Evolutionary conservation across 2,329 filamentous ascomycete species (phyloP), one percentile per base, ranked within the genome.

Genomic region (Aureobasidium uvarum): DNA sequence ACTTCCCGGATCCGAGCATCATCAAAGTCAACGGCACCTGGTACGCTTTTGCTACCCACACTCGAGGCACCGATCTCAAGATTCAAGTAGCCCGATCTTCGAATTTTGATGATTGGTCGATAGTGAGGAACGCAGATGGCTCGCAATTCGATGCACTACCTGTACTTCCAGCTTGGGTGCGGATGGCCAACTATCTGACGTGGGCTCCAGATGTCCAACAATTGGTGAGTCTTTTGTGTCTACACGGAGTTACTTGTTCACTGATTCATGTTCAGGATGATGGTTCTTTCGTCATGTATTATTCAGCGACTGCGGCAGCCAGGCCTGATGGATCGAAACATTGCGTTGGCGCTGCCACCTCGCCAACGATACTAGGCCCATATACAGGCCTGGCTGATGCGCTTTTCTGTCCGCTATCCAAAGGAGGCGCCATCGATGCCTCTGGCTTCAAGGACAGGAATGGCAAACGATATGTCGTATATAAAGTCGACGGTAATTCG

Each of bases 151-250:
- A 88, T 68, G 81, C 83, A 2, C 76, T 89, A n/a, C 84, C 85
- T 0, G 74, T 76, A 6, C 67, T 82, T 7, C 80, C 80, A 1
- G 70, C 76, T 7, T 89, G 86, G 86, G 83, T 74, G 2, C 66
- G 72, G n/a, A 64, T 83, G 38, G 81, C 78, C 4, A 80, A 81
- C 1, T 72, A 73, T 4, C 80, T 85, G 65, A 83, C 83, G 31
- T 89, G 85, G 85, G 86, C 86, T 0, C 86, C 86, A 11, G 85
- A 88, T 70, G 83, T 89, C 7, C 77, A 81, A 14, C 75, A 74
- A 64, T 74, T 86, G 36, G 72, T 67, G 63, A 64, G 68, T 66
- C 23, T 38, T 20, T 20, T 20, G 16, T 33, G n/a, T 66, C 16
- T 39, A 14, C 16, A 6, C 7, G 18, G 10, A 28, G 14, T 3